Conservation (phyloP, 257 asterid species). For the Solanum gracilifrons region DNA sequence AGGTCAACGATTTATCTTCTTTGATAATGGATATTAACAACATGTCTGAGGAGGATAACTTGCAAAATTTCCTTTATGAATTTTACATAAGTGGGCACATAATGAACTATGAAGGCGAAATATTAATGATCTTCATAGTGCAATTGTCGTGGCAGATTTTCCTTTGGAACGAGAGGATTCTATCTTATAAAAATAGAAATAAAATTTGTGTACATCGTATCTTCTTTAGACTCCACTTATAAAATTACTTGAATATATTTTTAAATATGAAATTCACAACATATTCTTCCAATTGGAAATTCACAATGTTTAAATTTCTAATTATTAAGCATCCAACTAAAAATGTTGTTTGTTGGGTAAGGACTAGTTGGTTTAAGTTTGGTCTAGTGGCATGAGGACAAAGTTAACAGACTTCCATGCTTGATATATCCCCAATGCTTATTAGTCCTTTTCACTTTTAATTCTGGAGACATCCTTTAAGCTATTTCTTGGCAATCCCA, state of each 20-base stretch:
- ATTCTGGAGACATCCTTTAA: background rate
- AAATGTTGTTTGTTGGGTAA: background rate
- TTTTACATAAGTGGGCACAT: too few species aligned
- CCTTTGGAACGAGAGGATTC: too few species aligned
- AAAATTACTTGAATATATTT: too few species aligned
- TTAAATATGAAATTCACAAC: background rate
- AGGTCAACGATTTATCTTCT: too few species aligned
- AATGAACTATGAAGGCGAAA: too few species aligned
- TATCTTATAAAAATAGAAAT: too few species aligned
- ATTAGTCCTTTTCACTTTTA: background rate
- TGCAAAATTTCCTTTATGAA: too few species aligned
- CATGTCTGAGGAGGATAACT: too few species aligned
- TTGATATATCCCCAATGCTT: background rate
- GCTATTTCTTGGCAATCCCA: constrained; percentile 3
- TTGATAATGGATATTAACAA: too few species aligned
- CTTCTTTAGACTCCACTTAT: background rate
- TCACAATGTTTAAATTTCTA: background rate
- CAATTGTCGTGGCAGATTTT: too few species aligned
- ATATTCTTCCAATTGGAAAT: background rate
- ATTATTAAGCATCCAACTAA: background rate
- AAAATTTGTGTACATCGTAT: background rate
- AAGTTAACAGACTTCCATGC: constrained; percentile 7
- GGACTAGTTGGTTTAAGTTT: background rate
- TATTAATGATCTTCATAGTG: too few species aligned
- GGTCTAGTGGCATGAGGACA: constrained; percentile 7